These are phyloP conservation scores for Pestalotiopsis fici DNA, from an alignment of 2,329 filamentous ascomycete species.

Conservation along the genomic window DNA sequence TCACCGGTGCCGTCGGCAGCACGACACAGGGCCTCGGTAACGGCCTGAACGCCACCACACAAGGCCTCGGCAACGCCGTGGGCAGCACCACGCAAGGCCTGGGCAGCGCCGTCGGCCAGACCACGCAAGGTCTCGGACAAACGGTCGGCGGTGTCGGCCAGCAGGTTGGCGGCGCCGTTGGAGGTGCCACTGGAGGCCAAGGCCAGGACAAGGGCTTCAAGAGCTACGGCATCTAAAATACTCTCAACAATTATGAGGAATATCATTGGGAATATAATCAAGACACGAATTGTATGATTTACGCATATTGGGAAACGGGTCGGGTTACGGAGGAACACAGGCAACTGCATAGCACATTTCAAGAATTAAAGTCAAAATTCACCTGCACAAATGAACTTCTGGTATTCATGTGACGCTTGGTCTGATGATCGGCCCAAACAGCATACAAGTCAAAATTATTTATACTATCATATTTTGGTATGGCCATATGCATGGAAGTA, in stretches of 20 bases:
- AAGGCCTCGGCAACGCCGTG: conserved; percentile 28
- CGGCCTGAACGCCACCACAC: conserved; percentile 29
- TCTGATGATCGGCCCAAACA: too few species aligned
- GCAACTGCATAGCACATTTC: not conserved
- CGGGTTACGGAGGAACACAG: not conserved
- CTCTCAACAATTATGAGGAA: not conserved
- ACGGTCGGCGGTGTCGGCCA: conserved; percentile 23
- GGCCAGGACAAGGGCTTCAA: conserved; percentile 23
- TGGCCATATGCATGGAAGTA: too few species aligned
- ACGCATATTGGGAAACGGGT: not conserved
- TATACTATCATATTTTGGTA: too few species aligned
- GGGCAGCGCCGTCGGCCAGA: conserved; percentile 28
- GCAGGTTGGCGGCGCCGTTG: conserved; percentile 22
- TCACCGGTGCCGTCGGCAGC: conserved; percentile 27
- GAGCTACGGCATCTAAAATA: conserved; percentile 26
- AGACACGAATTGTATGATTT: not conserved
- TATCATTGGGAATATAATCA: not conserved
- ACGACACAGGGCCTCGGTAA: conserved; percentile 25
- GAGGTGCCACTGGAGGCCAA: conserved; percentile 22
- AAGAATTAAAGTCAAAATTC: not conserved
- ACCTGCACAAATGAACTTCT: not conserved
- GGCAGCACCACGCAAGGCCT: conserved; percentile 30
- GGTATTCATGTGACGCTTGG: too few species aligned
- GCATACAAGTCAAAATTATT: too few species aligned
- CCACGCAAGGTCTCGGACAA: conserved; percentile 26